Percentiles rank a stretch among this genome's conserved stretches.
Evolutionary conservation across 2,329 filamentous ascomycete species (phyloP).

Genomic region (Venturia aucupariae): DNA sequence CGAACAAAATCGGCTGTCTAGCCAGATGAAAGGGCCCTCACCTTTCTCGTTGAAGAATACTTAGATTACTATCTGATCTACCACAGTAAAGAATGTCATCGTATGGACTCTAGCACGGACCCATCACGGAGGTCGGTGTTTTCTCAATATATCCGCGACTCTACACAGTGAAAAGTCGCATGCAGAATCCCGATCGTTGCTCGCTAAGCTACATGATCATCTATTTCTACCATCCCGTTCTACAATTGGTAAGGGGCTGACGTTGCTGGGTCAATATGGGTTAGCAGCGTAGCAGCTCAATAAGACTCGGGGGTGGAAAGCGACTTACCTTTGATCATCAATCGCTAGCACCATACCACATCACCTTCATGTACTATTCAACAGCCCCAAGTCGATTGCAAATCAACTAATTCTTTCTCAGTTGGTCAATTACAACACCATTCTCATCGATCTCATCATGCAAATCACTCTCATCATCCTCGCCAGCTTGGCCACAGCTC

Average conservation of each 20-base stretch:
- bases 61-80: not conserved
- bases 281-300: not conserved
- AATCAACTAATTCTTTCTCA: not conserved
- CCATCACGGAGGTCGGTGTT: not conserved
- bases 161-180: not conserved
- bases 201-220: not conserved
- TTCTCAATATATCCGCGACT: not conserved
- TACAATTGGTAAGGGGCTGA: not conserved
- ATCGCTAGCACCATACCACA: not conserved
- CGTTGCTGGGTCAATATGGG: not conserved
- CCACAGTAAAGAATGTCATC: not conserved
- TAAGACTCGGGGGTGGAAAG: too few species aligned
- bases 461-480: slow-evolving; percentile 11
- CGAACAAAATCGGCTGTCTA: not conserved
- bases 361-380: not conserved
- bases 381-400: not conserved
- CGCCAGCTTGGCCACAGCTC: not conserved
- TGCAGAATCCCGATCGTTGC: not conserved
- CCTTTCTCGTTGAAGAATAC: not conserved
- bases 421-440: not conserved
- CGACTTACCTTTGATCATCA: too few species aligned
- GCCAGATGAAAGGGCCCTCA: not conserved
- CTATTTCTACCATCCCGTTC: not conserved
- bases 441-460: not conserved
- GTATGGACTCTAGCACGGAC: not conserved